Evolutionary conservation across 108 stramenopile species (phyloP).

Genomic region (Epithemia pelagica): DNA sequence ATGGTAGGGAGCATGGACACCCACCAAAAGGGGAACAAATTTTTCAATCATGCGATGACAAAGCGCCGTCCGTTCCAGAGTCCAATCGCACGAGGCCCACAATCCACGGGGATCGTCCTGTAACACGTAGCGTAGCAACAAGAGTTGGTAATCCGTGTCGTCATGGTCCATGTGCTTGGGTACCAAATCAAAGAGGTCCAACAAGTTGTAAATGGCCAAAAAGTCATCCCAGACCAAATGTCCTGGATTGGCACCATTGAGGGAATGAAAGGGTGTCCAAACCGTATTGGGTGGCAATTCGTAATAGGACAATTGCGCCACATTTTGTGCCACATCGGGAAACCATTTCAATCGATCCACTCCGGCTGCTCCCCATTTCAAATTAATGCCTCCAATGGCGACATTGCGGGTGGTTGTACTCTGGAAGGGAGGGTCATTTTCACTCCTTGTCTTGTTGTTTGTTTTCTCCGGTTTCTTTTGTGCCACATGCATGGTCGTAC

Average conservation of each 20-base stretch:
- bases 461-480: no score
- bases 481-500: no score
- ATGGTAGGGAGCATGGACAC: conserved; percentile 1
- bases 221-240: conserved; percentile 70
- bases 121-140: conserved; percentile 21
- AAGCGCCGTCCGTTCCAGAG: conserved; percentile 16
- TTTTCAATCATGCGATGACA: conserved; percentile 26
- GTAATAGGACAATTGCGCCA: conserved; percentile 23
- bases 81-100: conserved; percentile 44
- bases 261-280: conserved; percentile 40
- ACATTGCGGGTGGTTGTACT: conserved; percentile 1
- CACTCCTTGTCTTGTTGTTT: no score
- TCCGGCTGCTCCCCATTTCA: conserved; percentile 40
- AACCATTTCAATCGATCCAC: conserved; percentile 39
- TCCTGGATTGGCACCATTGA: conserved; percentile 50
- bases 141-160: background rate
- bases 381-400: conserved; percentile 46
- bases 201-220: conserved; percentile 43
- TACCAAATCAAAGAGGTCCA: conserved; percentile 38
- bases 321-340: conserved; percentile 17
- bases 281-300: conserved; percentile 29
- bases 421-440: no score
- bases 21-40: conserved; percentile 18
- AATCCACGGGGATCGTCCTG: conserved; percentile 21
- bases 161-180: background rate